These are phyloP conservation scores for Sclerotinia borealis DNA, from an alignment of 2,329 filamentous ascomycete genomes.

Conservation along the genomic window DNA sequence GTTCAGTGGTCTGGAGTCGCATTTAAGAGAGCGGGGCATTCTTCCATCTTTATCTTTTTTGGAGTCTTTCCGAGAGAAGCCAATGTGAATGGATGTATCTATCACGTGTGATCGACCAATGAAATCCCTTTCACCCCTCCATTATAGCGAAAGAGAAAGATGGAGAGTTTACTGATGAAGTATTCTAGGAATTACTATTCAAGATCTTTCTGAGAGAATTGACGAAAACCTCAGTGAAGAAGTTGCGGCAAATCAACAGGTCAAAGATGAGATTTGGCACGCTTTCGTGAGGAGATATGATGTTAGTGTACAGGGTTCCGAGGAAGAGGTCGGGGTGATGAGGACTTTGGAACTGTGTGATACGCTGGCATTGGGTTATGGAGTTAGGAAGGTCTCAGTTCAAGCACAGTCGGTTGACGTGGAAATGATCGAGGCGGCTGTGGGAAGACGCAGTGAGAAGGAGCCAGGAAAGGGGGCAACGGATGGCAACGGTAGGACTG, in stretches of 20 bases:
- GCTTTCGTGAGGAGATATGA: slow-evolving; percentile 7
- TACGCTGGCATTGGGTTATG: slow-evolving; percentile 8
- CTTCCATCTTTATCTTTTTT: not conserved
- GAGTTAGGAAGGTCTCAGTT: slow-evolving; percentile 12
- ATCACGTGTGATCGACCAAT: slow-evolving; percentile 11
- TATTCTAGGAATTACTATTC: slow-evolving; percentile 14
- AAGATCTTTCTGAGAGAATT: slow-evolving; percentile 13
- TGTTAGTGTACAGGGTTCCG: slow-evolving; percentile 3
- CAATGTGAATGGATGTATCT: not conserved
- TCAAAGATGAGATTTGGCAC: slow-evolving; percentile 16
- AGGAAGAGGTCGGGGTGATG: slow-evolving; percentile 1
- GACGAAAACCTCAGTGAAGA: not conserved
- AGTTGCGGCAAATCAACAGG: not conserved
- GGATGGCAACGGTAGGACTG: not conserved
- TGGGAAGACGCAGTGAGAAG: not conserved
- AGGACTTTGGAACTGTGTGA: slow-evolving; percentile 5
- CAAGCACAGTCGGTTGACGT: not conserved
- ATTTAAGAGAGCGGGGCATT: not conserved
- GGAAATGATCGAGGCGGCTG: not conserved
- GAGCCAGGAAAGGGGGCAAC: not conserved
- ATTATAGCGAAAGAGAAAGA: not conserved
- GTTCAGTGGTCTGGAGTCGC: not conserved
- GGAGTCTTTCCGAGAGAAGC: not conserved
- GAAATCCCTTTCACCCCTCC: not conserved
- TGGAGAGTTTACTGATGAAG: not conserved